These are phyloP conservation scores for Neonectria hederae DNA, from an alignment of 2,329 filamentous ascomycete species.

Conservation along the genomic window DNA sequence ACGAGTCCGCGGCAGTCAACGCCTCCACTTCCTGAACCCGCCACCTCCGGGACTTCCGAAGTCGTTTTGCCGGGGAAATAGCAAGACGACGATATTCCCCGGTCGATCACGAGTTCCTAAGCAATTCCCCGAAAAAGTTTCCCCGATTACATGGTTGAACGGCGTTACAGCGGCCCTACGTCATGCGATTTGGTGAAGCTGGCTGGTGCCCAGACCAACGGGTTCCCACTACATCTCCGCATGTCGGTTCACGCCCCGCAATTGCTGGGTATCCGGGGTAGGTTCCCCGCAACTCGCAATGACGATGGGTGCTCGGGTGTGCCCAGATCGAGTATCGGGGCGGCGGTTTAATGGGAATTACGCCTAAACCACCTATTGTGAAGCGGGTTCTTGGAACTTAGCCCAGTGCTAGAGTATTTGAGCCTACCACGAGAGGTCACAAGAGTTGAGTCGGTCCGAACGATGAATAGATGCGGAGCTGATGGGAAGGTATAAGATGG, in stretches of 20 bases:
- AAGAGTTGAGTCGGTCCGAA: conserved; percentile 10
- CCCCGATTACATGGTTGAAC: neutral
- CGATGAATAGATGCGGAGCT: neutral
- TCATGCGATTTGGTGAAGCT: neutral
- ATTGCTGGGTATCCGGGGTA: conserved; percentile 12
- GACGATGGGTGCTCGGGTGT: neutral
- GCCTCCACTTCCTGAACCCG: neutral
- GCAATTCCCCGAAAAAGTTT: conserved; percentile 6
- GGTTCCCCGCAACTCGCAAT: conserved; percentile 1
- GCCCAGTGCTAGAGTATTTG: neutral
- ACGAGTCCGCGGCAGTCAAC: neutral
- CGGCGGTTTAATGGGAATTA: neutral
- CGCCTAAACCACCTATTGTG: neutral
- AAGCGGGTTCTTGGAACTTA: neutral
- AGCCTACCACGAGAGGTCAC: neutral
- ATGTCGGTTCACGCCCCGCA: conserved; percentile 12
- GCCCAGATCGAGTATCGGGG: neutral
- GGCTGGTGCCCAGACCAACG: neutral
- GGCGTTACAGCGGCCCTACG: neutral
- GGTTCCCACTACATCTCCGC: conserved; percentile 9
- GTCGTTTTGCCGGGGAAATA: neutral
- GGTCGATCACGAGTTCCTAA: neutral
- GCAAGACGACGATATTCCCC: neutral
- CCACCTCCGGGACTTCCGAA: neutral
- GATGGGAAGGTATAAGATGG: neutral